Conservation (phyloP, 306 rosid genomes). For the Pterocarpus santalinus region DNA sequence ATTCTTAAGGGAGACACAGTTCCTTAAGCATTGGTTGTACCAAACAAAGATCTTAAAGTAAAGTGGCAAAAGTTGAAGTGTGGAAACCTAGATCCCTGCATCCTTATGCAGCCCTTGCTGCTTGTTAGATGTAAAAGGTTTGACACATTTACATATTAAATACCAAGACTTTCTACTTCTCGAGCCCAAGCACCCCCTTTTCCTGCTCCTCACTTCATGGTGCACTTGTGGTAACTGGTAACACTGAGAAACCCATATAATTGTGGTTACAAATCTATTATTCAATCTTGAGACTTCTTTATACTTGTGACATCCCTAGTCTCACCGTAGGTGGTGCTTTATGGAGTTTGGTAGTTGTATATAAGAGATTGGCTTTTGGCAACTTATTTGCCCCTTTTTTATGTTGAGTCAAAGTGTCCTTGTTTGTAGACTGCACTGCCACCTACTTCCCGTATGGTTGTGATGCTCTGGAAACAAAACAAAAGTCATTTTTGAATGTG, state of each 20-base stretch:
- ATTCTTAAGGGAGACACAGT: background rate
- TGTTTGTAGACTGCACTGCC: background rate
- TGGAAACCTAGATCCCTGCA: background rate
- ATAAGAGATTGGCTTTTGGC: background rate
- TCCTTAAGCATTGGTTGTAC: background rate
- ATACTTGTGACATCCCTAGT: no score
- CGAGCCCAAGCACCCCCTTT: no score
- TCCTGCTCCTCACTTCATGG: no score
- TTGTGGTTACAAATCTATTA: no score
- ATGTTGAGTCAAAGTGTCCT: background rate
- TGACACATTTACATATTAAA: no score
- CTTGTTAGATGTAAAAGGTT: background rate
- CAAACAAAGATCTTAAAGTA: no score
- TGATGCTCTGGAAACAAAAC: background rate
- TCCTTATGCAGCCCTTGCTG: background rate
- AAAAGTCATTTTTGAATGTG: background rate
- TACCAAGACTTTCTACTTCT: no score
- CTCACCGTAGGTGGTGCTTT: no score
- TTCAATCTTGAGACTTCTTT: no score
- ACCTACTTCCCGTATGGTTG: background rate
- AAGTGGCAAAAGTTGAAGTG: background rate
- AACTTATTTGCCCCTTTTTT: background rate
- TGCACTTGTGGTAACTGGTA: background rate
- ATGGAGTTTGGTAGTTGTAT: background rate
- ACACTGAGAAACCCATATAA: background rate